Base-by-base conservation (phyloP, 2,329 filamentous ascomycete species). In the Cordyceps fumosorosea region DNA sequence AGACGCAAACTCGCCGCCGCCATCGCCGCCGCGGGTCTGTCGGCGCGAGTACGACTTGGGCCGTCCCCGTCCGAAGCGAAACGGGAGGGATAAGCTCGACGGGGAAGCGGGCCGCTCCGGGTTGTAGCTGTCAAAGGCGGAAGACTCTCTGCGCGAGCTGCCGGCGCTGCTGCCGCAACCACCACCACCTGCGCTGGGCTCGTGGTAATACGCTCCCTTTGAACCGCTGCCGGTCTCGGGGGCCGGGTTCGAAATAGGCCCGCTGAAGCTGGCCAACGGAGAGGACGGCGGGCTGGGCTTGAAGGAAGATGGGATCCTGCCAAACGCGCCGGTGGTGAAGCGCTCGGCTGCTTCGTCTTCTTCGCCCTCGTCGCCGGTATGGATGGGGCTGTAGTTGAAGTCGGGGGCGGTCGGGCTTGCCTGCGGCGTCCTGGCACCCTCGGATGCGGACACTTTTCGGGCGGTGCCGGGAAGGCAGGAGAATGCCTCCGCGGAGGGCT, bases 271-370 rank as follows among this genome's bases (percentile, higher is more conserved):
- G 18, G 20, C 53, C 60, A 53, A 62, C 8, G 60, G 53, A 3
- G 53, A 57, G 1, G 24, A 5, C 0, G 47, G 34, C 14, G 60
- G 29, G 37, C 51, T 42, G 29, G 40, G 50, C 14, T 20, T 56
- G 44, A 12, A 42, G 1, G 40, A 26, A 10, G 37, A 16, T 11
- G 34, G 8, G 2, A 14, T 8, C 16, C 44, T 53, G 55, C 37
- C 37, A 22, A 58, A 58, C 1, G 60, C 60, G 10, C 60, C 60
- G 10, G 44, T 58, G 54, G 53, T 62, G 29, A 57, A 62, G 29
- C 60, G 60, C 37, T 44, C 22, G 29, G 18, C 34, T 1, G 29
- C 29, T 29, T 29, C 29, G 3, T 29, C 29, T 29, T 29, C 29
- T 29, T 29, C 29, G 3, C 8, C 29, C 8, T 29, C 3, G 29